phyloP scores from a whole-genome alignment of 2,329 filamentous ascomycete genomes.

The Sphaerulina musiva region DNA sequence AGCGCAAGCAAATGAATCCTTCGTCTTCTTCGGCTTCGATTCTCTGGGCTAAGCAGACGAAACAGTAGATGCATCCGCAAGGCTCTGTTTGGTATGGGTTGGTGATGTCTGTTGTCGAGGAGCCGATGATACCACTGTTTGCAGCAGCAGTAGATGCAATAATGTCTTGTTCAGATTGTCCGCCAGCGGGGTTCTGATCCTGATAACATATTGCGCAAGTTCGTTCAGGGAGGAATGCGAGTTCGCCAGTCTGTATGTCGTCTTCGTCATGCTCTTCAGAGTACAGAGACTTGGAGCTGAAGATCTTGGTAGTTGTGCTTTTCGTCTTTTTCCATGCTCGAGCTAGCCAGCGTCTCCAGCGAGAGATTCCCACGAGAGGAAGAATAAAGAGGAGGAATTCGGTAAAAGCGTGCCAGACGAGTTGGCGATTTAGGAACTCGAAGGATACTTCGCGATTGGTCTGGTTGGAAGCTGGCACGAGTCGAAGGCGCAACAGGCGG shows the following conservation, averaged over 20 bases:
- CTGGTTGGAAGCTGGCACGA: slow-evolving; percentile 77
- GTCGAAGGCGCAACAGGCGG: slow-evolving; percentile 71
- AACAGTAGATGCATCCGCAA: slow-evolving; percentile 92
- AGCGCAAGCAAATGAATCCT: slow-evolving; percentile 85
- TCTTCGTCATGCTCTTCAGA: slow-evolving; percentile 41
- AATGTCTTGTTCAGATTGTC: slow-evolving; percentile 64
- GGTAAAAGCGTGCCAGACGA: slow-evolving; percentile 99
- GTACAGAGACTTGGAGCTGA: slow-evolving; percentile 34
- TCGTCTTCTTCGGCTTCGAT: slow-evolving; percentile 90
- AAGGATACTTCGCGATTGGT: slow-evolving; percentile 90
- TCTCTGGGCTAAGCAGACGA: slow-evolving; percentile 84
- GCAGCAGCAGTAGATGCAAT: slow-evolving; percentile 50
- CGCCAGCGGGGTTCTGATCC: slow-evolving; percentile 69
- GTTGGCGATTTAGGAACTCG: slow-evolving; percentile 92
- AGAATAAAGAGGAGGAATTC: slow-evolving; percentile 96
- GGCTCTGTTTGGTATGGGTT: slow-evolving; percentile 90
- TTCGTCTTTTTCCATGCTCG: slow-evolving; percentile 79
- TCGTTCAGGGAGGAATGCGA: slow-evolving; percentile 79
- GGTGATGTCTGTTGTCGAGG: slow-evolving; percentile 84
- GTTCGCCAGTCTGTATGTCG: slow-evolving; percentile 52
- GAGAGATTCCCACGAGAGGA: slow-evolving; percentile 89
- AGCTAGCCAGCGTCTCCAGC: slow-evolving; percentile 85
- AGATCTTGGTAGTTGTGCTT: slow-evolving; percentile 48
- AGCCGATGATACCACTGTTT: slow-evolving; percentile 67
- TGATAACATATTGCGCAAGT: slow-evolving; percentile 97